A percentile compares a stretch with the other conserved stretches of the same genome.
Evolutionary conservation across 805 yeast genomes (phyloP).

Genomic region (Starmerella sirachaensis): DNA sequence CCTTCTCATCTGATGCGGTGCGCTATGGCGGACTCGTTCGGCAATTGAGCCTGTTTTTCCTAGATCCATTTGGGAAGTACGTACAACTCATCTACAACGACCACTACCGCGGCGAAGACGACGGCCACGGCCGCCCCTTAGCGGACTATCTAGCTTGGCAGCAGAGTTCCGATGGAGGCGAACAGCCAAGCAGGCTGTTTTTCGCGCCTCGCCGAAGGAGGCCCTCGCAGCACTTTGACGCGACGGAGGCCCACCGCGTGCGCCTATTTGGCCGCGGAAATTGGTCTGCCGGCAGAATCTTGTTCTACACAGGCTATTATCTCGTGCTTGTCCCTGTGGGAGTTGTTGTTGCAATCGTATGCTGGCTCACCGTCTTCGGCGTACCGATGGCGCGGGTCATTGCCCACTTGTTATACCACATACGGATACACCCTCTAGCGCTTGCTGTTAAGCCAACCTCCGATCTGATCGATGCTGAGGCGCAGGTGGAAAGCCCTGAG

Average conservation of each 20-base stretch:
- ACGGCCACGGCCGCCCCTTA: constrained; percentile 72
- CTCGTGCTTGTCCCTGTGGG: constrained; percentile 57
- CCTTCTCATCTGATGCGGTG: constrained; percentile 37
- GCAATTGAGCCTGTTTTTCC: constrained; percentile 35
- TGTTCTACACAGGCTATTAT: constrained; percentile 64
- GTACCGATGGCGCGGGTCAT: constrained; percentile 87
- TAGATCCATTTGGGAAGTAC: constrained; percentile 74
- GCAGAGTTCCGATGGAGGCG: constrained; percentile 25
- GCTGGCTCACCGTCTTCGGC: constrained; percentile 79
- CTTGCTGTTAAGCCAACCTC: constrained; percentile 51
- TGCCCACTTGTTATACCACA: constrained; percentile 54
- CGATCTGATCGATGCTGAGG: constrained; percentile 28
- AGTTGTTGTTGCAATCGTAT: constrained; percentile 39
- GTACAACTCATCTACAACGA: constrained; percentile 68
- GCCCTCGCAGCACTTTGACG: constrained; percentile 14
- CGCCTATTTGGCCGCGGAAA: constrained; percentile 83
- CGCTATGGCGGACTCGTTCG: constrained; percentile 33
- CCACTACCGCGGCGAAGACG: constrained; percentile 74
- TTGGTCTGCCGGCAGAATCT: constrained; percentile 75
- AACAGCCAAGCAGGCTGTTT: constrained; percentile 39
- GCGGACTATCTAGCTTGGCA: constrained; percentile 87
- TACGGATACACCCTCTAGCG: constrained; percentile 84
- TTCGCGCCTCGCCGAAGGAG: constrained; percentile 45
- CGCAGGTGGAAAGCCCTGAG: constrained; percentile 34
- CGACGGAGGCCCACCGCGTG: constrained; percentile 17